A percentile compares a stretch with the other conserved stretches of the same genome.
Evolutionary conservation across 192 early-diverging fungal species (phyloP).

Genomic region (Ambispora gerdemannii): DNA sequence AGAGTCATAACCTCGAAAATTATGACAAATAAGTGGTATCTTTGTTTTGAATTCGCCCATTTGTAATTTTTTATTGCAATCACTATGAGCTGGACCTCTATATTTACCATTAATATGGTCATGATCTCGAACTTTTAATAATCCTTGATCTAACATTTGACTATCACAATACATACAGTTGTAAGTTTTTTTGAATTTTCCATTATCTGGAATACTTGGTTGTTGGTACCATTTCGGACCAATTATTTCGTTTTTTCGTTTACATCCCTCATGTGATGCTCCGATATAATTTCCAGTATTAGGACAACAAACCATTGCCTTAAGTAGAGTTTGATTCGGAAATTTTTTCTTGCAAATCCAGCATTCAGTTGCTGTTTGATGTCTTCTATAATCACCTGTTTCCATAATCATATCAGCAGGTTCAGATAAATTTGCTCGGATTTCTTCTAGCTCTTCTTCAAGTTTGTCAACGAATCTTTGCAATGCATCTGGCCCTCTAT

Average conservation of each 20-base stretch:
- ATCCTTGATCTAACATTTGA: too few relatives aligned
- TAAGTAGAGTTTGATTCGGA: slow-evolving; percentile 8
- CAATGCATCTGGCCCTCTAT: slow-evolving; percentile 18
- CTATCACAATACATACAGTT: slow-evolving; percentile 18
- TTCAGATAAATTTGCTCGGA: slow-evolving; percentile 1
- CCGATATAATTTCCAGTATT: slow-evolving; percentile 3
- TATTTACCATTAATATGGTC: neutral
- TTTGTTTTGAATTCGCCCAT: slow-evolving; percentile 14
- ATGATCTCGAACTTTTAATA: slow-evolving; percentile 3
- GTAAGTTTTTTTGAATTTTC: slow-evolving; percentile 16
- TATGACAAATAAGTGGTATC: slow-evolving; percentile 10
- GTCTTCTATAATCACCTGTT: neutral
- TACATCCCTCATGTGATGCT: neutral
- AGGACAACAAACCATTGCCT: slow-evolving; percentile 5
- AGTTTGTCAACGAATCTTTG: slow-evolving; percentile 21
- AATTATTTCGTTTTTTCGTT: slow-evolving; percentile 17
- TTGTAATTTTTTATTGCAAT: slow-evolving; percentile 22
- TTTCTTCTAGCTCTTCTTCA: slow-evolving; percentile 6
- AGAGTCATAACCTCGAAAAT: slow-evolving; percentile 16
- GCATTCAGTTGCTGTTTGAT: neutral
- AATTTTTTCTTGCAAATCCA: slow-evolving; percentile 17
- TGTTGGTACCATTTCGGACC: slow-evolving; percentile 13
- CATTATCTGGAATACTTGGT: slow-evolving; percentile 13
- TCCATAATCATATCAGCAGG: slow-evolving; percentile 17
- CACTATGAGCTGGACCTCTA: neutral